These are phyloP conservation scores for Pilobolus umbonatus DNA, from an alignment of 192 early-diverging fungal genomes.

Conservation along the genomic window DNA sequence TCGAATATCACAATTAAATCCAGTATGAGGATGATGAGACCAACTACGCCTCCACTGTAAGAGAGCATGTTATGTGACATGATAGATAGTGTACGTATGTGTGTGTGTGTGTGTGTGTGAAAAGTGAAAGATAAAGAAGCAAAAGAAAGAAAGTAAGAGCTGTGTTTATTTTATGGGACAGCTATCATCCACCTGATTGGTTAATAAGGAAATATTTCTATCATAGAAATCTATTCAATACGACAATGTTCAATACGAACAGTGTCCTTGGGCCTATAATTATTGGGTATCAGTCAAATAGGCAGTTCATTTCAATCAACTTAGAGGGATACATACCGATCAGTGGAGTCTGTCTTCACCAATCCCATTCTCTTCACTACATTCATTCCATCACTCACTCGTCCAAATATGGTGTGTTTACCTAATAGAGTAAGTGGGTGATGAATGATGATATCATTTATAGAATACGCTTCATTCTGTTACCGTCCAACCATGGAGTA, in stretches of 20 bases:
- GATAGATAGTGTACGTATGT: not conserved
- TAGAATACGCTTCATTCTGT: not conserved
- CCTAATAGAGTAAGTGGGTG: too few relatives aligned
- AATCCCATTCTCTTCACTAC: constrained; percentile 78
- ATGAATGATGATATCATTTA: not conserved
- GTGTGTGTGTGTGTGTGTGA: too few relatives aligned
- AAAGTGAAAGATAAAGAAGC: not conserved
- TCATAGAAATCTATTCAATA: constrained; percentile 14
- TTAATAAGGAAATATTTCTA: too few relatives aligned
- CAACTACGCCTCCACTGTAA: constrained; percentile 31
- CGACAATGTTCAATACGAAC: constrained; percentile 17
- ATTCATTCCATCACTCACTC: constrained; percentile 73
- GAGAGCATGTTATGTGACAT: constrained; percentile 29
- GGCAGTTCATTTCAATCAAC: not conserved
- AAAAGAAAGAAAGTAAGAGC: not conserved
- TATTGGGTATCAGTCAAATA: not conserved
- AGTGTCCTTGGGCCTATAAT: constrained; percentile 14
- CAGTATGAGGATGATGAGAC: constrained; percentile 44
- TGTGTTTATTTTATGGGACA: too few relatives aligned
- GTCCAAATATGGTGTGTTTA: constrained; percentile 92
- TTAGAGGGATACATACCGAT: constrained; percentile 32
- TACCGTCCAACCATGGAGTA: constrained; percentile 85
- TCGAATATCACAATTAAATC: constrained; percentile 58
- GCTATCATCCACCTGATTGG: too few relatives aligned
- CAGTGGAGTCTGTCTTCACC: constrained; percentile 53